Evolutionary conservation across 2,329 filamentous ascomycete species (phyloP).

Genomic region (Dactylellina leptospora): DNA sequence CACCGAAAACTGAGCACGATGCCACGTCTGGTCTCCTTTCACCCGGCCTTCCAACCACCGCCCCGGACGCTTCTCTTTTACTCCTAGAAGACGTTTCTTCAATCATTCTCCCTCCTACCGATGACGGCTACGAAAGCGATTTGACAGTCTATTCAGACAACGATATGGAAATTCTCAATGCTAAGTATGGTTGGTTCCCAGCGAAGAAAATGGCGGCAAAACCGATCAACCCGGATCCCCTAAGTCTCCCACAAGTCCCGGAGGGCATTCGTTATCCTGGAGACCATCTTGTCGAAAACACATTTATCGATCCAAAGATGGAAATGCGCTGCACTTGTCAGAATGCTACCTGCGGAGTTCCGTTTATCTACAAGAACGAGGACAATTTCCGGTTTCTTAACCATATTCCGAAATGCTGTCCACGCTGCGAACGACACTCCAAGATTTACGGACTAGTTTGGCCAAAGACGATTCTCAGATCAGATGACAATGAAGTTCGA

Average conservation of each 20-base stretch:
- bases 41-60: conserved; percentile 5
- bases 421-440: conserved; percentile 91
- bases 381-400: conserved; percentile 49
- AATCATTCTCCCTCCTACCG: neutral
- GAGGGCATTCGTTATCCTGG: conserved; percentile 39
- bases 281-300: conserved; percentile 42
- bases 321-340: conserved; percentile 49
- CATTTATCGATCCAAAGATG: conserved; percentile 45
- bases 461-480: conserved; percentile 89
- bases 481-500: conserved; percentile 70
- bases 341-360: conserved; percentile 27
- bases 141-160: conserved; percentile 47
- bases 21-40: conserved; percentile 1
- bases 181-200: conserved; percentile 43
- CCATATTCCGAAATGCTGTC: conserved; percentile 81
- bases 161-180: conserved; percentile 50
- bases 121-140: conserved; percentile 50
- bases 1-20: conserved; percentile 15
- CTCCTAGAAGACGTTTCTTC: conserved; percentile 8
- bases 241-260: conserved; percentile 41
- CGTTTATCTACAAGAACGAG: conserved; percentile 52
- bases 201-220: conserved; percentile 14
- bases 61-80: conserved; percentile 6
- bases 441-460: conserved; percentile 94
- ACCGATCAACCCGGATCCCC: conserved; percentile 43